phyloP scores from a whole-genome alignment of 371 early-diverging fungal species.

The Choanephora cucurbitarum region DNA sequence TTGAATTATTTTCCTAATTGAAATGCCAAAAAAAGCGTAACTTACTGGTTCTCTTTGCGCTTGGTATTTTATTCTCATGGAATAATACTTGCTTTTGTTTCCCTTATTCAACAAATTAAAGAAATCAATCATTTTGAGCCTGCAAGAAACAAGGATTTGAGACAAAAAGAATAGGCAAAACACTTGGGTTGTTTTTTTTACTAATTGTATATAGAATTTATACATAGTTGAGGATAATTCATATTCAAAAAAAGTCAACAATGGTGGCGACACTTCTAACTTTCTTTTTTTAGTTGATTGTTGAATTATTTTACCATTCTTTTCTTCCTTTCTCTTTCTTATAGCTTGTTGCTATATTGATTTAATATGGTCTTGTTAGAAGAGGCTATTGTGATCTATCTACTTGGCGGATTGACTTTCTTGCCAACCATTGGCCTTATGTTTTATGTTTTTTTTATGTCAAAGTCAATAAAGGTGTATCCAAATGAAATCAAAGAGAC shows the following conservation, averaged over 20 bases:
- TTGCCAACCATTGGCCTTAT: conserved; percentile 25
- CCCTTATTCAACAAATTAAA: too few relatives aligned
- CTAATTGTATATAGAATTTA: neutral
- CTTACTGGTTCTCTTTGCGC: too few relatives aligned
- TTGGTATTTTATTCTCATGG: too few relatives aligned
- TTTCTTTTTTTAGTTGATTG: conserved; percentile 7
- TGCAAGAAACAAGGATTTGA: neutral
- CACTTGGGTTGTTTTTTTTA: conserved; percentile 1
- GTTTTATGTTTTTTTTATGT: conserved; percentile 11
- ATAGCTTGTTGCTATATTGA: neutral
- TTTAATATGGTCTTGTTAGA: conserved; percentile 16
- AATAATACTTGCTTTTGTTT: too few relatives aligned
- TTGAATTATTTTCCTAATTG: too few relatives aligned
- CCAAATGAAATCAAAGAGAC: neutral
- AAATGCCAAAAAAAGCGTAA: too few relatives aligned
- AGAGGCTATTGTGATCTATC: conserved; percentile 26
- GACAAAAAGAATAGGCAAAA: neutral
- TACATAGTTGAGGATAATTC: neutral
- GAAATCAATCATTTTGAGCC: too few relatives aligned
- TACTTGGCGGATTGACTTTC: conserved; percentile 39
- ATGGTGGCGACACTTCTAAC: neutral
- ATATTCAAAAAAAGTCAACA: neutral
- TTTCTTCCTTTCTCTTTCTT: conserved; percentile 3
- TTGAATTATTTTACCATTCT: conserved; percentile 9
- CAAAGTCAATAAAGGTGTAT: neutral